Base-by-base conservation (phyloP, 106 monocot species). In the Platanthera zijinensis region DNA sequence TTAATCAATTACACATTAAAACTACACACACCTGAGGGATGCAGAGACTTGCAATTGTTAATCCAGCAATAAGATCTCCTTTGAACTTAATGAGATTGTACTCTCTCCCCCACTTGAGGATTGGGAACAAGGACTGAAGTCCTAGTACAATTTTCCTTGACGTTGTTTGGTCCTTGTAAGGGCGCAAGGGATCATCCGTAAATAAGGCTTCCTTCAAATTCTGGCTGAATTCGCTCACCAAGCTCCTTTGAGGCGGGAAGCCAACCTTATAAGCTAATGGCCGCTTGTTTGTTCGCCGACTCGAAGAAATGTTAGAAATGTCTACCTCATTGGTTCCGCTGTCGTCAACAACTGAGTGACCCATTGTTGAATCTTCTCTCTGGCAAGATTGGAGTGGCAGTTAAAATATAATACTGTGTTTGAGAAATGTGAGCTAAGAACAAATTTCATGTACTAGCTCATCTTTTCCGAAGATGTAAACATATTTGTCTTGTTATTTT, bases 1-100 rank as follows among this genome's bases (percentile, higher is more conserved):
- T 2, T 1, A 1, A 39, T 39, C 39, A 4, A 47, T 50, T 71
- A n/a, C 17, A 6, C 9, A 22, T 50, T 8, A 6, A 6, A 61
- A 10, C 6, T 30, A 22, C 21, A 63, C 22, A 54, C 78, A 99
- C 99, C 90, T 99, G 99, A 75, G 99, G 99, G 74, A 99, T 94
- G 63, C 92, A 89, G 0, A 99, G 86, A 75, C 94, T 99, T 62
- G 99, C 99, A 78, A 99, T 94, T 45, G 99, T 99, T 51, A 99
- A 82, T 10, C 99, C 99, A 18, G 94, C 83, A 78, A 99, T 87
- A 15, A 92, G 17, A 78, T 99, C 99, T 22, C 99, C 88, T 78
- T 83, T 92, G 57, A 99, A 84, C 73, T 87, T 88, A 8, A 46
- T 61, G 2, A 94, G 50, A 47, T 78, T 86, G 84, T 99, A 99